Evolutionary conservation across 495 filamentous ascomycete species (phyloP), one percentile per base, ranked within the genome.

Genomic region (Entonaema liquescens): DNA sequence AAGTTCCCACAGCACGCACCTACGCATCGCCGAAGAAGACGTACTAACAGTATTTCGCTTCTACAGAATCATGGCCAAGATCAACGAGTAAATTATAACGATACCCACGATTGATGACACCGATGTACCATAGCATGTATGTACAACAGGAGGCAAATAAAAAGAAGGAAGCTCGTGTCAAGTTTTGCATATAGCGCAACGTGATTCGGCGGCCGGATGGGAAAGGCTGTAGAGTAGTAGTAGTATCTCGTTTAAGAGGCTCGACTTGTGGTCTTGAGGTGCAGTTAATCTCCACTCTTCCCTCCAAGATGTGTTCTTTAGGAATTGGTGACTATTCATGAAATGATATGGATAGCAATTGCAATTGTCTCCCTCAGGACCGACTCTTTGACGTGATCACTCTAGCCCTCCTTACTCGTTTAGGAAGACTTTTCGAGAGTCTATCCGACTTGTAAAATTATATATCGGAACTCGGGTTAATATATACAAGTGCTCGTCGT

Each of bases 1-100:
- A 89, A 78, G 92, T 88, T 58, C 19, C 5, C n/a, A n/a, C n/a
- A 36, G 5, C 26, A 19, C 19, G 19, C 3, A 25, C 0, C 0
- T 23, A 58, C 6, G 33, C 9, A 28, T 15, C 7, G 8, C 19
- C 26, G 25, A 35, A 19, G 28, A 29, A 28, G 28, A 28, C 25
- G 7, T 62, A 12, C 64, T 68, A 1, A 72, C 59, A 54, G 12
- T 17, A 12, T 4, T 19, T 29, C n/a, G n/a, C n/a, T n/a, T 7
- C 28, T 17, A 25, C 70, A 95, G 92, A 78, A 85, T 95, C 69
- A 87, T 95, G 61, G 92, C 93, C 79, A 95, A 94, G 89, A 94
- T 95, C 85, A 93, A 90, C 78, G 92, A 95, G 83, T 94, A 89
- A 50, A 33, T 40, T 52, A 58, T 42, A 33, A 58, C 42, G 66